phyloP scores from a whole-genome alignment of 2,329 filamentous ascomycete species.

The Aspergillus bombycis region DNA sequence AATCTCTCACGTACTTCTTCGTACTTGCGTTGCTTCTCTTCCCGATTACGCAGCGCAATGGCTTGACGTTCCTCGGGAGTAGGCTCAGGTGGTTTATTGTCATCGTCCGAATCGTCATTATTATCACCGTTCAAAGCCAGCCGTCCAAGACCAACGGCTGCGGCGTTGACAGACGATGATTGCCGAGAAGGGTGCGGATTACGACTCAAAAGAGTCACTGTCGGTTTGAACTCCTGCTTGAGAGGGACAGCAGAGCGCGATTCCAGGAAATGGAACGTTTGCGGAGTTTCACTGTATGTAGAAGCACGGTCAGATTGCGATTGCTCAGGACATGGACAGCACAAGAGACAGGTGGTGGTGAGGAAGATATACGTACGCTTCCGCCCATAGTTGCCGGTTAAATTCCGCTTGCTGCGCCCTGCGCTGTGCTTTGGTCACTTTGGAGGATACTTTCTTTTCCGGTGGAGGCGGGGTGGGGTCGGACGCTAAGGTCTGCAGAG shows the following conservation, averaged over 20 bases:
- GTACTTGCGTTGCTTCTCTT: constrained; percentile 89
- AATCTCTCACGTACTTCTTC: constrained; percentile 86
- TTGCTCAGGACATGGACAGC: not conserved
- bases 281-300: constrained; percentile 66
- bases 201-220: constrained; percentile 82
- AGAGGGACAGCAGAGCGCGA: constrained; percentile 65
- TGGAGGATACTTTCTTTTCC: constrained; percentile 51
- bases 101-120: constrained; percentile 66
- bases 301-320: constrained; percentile 13
- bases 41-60: constrained; percentile 76
- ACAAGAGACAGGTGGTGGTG: not conserved
- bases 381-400: constrained; percentile 85
- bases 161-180: constrained; percentile 47
- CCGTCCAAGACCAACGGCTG: constrained; percentile 47
- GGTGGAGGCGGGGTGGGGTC: constrained; percentile 42
- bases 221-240: constrained; percentile 74
- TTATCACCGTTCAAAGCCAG: constrained; percentile 53
- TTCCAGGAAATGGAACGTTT: constrained; percentile 76
- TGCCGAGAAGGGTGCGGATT: constrained; percentile 67
- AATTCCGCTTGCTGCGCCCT: constrained; percentile 78
- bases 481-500: constrained; percentile 43
- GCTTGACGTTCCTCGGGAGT: constrained; percentile 77
- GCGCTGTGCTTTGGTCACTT: constrained; percentile 74
- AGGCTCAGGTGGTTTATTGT: constrained; percentile 63
- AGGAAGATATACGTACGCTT: constrained; percentile 63